Conservation (phyloP, 371 early-diverging fungal genomes). For the Apophysomyces trapeziformis region DNA sequence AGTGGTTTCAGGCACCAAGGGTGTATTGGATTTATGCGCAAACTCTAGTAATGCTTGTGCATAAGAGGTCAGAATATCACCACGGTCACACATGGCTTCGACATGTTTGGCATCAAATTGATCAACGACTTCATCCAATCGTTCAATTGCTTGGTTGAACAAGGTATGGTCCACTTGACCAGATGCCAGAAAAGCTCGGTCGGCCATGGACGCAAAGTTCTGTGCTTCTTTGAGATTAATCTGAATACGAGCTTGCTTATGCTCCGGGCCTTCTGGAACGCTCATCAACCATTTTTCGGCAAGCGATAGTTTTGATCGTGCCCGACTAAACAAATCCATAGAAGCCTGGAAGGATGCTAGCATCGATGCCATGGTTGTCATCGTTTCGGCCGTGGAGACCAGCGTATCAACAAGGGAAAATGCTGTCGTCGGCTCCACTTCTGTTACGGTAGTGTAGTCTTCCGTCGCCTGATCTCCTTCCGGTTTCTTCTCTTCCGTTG, state of each 20-base stretch:
- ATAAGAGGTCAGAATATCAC: slow-evolving; percentile 66
- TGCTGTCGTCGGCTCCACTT: slow-evolving; percentile 46
- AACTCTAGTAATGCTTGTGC: slow-evolving; percentile 51
- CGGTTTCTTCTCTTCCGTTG: slow-evolving; percentile 12
- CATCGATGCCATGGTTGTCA: slow-evolving; percentile 56
- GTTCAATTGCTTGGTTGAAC: slow-evolving; percentile 41
- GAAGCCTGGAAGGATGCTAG: slow-evolving; percentile 44
- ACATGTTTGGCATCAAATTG: slow-evolving; percentile 54
- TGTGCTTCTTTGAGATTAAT: slow-evolving; percentile 63
- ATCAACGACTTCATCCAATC: slow-evolving; percentile 55
- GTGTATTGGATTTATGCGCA: slow-evolving; percentile 20
- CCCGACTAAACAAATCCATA: slow-evolving; percentile 41
- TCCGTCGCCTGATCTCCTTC: slow-evolving; percentile 14
- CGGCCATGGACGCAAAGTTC: slow-evolving; percentile 59
- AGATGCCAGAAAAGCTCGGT: slow-evolving; percentile 56
- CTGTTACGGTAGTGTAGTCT: slow-evolving; percentile 43
- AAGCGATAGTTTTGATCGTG: slow-evolving; percentile 34
- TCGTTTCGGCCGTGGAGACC: slow-evolving; percentile 40
- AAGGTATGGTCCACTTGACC: slow-evolving; percentile 52
- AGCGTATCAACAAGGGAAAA: slow-evolving; percentile 50
- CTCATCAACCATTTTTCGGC: slow-evolving; percentile 47
- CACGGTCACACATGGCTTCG: slow-evolving; percentile 73
- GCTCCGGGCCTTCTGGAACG: slow-evolving; percentile 21
- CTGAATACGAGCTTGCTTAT: slow-evolving; percentile 38
- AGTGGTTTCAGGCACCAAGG: slow-evolving; percentile 25